Evolutionary conservation across 768 basidiomycete species (phyloP), one percentile per base, ranked within the genome.

Genomic region (Macrocybe gigantea): DNA sequence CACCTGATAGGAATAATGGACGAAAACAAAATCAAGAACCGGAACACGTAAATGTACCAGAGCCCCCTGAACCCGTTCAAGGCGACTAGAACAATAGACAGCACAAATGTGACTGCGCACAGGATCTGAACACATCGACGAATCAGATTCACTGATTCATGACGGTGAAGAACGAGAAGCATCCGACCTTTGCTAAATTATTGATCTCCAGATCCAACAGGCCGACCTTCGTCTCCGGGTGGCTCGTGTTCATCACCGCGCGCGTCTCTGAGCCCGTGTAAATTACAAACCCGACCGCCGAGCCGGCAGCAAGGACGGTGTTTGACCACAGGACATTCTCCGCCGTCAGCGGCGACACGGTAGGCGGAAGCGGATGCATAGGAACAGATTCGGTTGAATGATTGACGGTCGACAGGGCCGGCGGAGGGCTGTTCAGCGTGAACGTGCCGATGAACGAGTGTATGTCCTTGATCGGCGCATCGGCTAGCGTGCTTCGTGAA

Each of bases 1-100:
- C 11, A 91, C 95, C 93, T 95, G 69, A 99, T 99, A 22, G 96
- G 95, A 60, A 99, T 98, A 64, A 99, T 99, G 30, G 93, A 95
- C 42, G 95, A 97, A 69, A 98, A 99, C 14, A 99, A 75, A 60
- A 99, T 98, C 45, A 99, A 74, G 66, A 99, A 99, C 13, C 96
- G 81, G 68, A 97, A 88, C 31, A 97, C 85, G 60, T 97, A 97
- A 54, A 97, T 85, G 62, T 93, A 95, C 91, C 95, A 97, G 41
- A 80, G 75, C 4, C 96, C 95, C 14, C 95, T 74, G 72, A 98
- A 99, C 10, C 95, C 94, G 57, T 98, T 98, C 50, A 97, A 66
- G 0, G 94, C 96, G 7, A 98, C 96, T 15, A 98, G 83, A 33
- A 88, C 82, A 30, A 99, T 66, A 0, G 94, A 96, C 1, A 98